phyloP scores from a whole-genome alignment of 2,329 filamentous ascomycete genomes.

The Fusarium abutilonis region DNA sequence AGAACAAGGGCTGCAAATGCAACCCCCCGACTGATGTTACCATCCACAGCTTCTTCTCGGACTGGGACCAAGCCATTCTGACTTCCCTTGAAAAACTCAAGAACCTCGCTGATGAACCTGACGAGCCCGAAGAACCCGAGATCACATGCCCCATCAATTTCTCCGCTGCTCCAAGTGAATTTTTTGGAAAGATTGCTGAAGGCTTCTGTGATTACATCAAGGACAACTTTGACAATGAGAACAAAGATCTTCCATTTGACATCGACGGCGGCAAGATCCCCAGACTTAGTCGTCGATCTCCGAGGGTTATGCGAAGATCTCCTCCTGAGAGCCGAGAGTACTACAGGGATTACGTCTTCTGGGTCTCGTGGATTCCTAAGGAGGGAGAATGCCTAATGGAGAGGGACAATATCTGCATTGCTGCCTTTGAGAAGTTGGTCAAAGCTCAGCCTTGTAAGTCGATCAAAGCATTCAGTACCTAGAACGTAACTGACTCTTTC shows the following conservation, averaged over 20 bases:
- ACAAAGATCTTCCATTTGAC: constrained; percentile 1
- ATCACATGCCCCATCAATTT: neutral
- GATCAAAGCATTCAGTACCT: neutral
- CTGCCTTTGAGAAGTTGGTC: constrained; percentile 1
- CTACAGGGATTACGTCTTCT: constrained; percentile 6
- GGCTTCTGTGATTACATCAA: constrained; percentile 4
- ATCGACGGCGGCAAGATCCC: neutral
- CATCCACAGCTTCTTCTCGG: neutral
- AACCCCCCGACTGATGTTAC: neutral
- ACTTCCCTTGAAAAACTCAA: neutral
- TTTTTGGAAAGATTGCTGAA: neutral
- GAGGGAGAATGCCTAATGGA: constrained; percentile 4
- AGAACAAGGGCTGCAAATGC: constrained; percentile 2
- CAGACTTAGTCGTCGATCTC: neutral
- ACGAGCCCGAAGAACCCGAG: neutral
- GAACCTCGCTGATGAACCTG: neutral
- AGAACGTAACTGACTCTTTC: neutral
- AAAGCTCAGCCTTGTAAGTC: neutral
- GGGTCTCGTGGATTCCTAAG: constrained; percentile 2
- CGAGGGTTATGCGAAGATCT: neutral
- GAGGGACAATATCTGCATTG: constrained; percentile 1
- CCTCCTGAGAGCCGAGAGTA: constrained; percentile 1
- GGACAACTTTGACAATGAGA: neutral
- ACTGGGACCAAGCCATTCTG: neutral
- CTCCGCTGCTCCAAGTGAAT: neutral